These are phyloP conservation scores for Fusarium sp. DNA, from an alignment of 2,329 filamentous ascomycete species.

Conservation along the genomic window DNA sequence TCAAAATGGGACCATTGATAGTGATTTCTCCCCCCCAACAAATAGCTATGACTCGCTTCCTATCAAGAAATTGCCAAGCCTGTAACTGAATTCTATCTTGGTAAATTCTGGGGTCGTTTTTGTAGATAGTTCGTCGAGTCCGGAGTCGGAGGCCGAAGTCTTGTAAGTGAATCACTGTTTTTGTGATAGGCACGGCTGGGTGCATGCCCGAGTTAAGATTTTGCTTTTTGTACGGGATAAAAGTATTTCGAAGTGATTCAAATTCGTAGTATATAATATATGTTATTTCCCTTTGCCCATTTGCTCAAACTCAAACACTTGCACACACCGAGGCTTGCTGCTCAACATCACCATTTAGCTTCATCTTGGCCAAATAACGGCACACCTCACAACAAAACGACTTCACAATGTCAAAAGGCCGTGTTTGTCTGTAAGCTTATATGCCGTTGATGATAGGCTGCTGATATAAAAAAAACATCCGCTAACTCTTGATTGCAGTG, in stretches of 20 bases:
- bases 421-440: constrained; percentile 25
- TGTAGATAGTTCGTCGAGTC: background rate
- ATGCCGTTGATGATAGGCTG: background rate
- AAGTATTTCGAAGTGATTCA: background rate
- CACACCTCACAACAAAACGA: background rate
- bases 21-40: background rate
- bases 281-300: background rate
- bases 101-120: background rate
- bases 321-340: background rate
- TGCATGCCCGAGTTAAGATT: background rate
- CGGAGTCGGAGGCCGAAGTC: constrained; percentile 12
- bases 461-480: background rate
- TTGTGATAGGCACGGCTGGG: background rate
- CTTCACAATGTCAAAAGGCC: constrained; percentile 24
- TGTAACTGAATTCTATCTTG: background rate
- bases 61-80: background rate
- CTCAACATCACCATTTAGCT: background rate
- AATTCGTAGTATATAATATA: background rate
- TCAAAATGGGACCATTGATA: background rate
- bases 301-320: background rate
- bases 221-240: background rate
- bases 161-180: constrained; percentile 19
- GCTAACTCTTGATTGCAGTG: constrained; percentile 5
- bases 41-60: background rate
- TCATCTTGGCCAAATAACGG: background rate